Evolutionary conservation across 352 stramenopile species (phyloP), one percentile per base, ranked within the genome.

Genomic region (Pythium sukuiense): DNA sequence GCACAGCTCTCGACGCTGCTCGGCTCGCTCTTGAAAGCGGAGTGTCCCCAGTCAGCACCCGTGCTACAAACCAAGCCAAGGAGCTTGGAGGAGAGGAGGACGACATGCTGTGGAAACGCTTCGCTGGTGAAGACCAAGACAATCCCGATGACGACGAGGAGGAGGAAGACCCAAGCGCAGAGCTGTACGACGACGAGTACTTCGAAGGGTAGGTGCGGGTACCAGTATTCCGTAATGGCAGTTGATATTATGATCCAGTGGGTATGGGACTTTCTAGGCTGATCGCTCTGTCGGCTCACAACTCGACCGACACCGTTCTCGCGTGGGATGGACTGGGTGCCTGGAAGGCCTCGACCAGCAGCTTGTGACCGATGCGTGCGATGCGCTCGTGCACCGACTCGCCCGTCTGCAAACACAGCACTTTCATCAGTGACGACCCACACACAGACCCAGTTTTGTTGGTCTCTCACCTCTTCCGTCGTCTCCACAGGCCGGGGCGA

Each of bases 301-400:
- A 39, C 14, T 20, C 30, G 7, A 53, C 2, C 11, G 24, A 54
- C 18, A 5, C 43, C 12, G 1, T 26, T 13, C 35, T 20, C n/a
- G n/a, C 37, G 30, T 33, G 30, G 11, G 55, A 0, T 12, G 18
- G 29, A 7, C 16, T 48, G 8, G 66, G 61, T 27, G 65, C 30
- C 48, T 62, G 59, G 59, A 93, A 89, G 29, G 84, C 83, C 61
- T 91, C 82, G 11, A 77, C 66, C 9, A 92, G 73, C 62, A 93
- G 77, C 45, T 85, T 85, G 59, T 88, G 80, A 9, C 85, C 85
- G 55, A 93, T 90, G 58, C 81, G 74, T 0, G 85, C 85, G 37
- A 92, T 90, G 20, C 79, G 80, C 30, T 82, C 69, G 24, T 84
- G 74, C 1, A 92, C 73, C 45, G 73, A 70, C 33, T 63, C 64